These are phyloP conservation scores for Eucalyptus curtisii DNA, from an alignment of 345 rosid species.

Conservation along the genomic window DNA sequence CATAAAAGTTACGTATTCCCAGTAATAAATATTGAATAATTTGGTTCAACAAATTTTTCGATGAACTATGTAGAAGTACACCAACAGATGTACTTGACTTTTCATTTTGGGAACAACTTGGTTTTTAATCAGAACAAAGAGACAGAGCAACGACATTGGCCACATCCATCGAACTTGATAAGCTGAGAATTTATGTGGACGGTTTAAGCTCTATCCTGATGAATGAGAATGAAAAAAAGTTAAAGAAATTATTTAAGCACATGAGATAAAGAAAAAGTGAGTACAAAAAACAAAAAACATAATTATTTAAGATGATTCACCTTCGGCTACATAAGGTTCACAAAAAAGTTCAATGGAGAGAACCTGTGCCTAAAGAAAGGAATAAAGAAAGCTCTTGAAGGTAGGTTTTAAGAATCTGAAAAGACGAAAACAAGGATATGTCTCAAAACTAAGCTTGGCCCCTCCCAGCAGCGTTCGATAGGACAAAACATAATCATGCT, in stretches of 20 bases:
- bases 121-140: background rate
- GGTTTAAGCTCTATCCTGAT: background rate
- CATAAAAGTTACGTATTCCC: background rate
- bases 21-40: background rate
- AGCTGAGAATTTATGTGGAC: background rate
- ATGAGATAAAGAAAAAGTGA: background rate
- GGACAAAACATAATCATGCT: background rate
- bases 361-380: background rate
- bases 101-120: background rate
- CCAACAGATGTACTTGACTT: background rate
- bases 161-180: background rate
- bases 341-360: background rate
- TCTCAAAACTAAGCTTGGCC: background rate
- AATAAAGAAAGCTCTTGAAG: background rate
- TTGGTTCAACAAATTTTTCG: background rate
- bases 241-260: background rate
- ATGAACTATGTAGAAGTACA: background rate
- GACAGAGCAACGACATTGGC: background rate
- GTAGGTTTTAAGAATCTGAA: background rate
- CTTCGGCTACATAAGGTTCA: background rate
- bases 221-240: background rate
- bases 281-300: background rate
- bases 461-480: background rate
- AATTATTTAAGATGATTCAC: background rate
- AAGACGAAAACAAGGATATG: background rate